Evolutionary conservation across 139 green algal genomes (phyloP).

Genomic region (Dunaliella sp.): DNA sequence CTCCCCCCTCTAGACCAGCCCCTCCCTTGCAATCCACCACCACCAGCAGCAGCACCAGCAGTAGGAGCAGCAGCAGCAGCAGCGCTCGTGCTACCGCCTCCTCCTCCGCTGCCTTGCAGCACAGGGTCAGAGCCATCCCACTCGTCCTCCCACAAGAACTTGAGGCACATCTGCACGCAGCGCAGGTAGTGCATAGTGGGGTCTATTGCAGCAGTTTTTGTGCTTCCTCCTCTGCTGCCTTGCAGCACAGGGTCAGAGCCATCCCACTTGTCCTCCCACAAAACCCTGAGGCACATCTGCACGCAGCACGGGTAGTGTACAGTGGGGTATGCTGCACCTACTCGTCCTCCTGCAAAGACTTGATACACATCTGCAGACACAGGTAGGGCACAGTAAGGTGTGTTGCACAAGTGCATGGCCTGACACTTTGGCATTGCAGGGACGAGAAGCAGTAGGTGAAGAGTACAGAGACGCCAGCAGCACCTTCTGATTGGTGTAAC

Average conservation of each 20-base stretch:
- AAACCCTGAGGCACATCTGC: constrained; percentile 12
- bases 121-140: constrained; percentile 26
- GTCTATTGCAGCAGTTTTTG: no score
- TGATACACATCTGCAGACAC: no score
- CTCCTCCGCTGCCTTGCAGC: neutral
- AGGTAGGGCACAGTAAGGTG: no score
- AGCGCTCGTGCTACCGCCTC: neutral
- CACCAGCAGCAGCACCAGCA: neutral
- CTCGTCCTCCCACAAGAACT: constrained; percentile 46
- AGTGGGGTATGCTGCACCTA: neutral
- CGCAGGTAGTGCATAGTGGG: no score
- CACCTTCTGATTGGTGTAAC: no score
- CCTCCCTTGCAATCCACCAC: neutral
- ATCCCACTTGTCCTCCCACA: constrained; percentile 49
- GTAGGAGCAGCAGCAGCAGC: neutral
- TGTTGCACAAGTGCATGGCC: no score
- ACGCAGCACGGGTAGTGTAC: neutral
- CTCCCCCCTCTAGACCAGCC: no score
- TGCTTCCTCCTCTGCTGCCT: no score
- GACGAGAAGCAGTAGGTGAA: no score
- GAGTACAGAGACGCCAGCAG: no score
- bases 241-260: neutral
- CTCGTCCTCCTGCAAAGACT: no score
- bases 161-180: constrained; percentile 19
- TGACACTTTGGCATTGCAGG: no score